Conservation (phyloP, 768 basidiomycete species). For the Termitomyces sp. region DNA sequence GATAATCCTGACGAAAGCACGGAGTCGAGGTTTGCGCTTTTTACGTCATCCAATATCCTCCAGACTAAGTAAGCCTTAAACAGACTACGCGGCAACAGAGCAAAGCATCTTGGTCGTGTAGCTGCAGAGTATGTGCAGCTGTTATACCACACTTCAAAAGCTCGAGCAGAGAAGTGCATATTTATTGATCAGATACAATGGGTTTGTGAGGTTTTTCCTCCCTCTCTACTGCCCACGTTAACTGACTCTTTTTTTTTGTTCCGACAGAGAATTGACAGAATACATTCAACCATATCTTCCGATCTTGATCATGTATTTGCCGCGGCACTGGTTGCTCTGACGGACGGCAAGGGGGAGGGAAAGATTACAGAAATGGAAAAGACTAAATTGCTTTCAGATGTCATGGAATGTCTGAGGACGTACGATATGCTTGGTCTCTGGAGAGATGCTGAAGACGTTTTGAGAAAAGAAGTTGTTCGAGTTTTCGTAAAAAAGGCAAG, state of each 20-base stretch:
- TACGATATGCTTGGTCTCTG: conserved; percentile 81
- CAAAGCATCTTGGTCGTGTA: conserved; percentile 81
- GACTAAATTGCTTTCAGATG: conserved; percentile 58
- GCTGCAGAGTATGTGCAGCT: conserved; percentile 92
- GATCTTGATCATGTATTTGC: conserved; percentile 86
- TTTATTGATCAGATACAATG: conserved; percentile 85
- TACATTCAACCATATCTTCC: conserved; percentile 80
- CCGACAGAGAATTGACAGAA: conserved; percentile 70
- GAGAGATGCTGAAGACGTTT: conserved; percentile 86
- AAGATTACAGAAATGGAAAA: conserved; percentile 64
- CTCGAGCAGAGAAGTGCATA: conserved; percentile 68
- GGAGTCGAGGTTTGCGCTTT: conserved; percentile 10
- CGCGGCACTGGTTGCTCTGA: conserved; percentile 52
- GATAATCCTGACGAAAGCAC: conserved; percentile 47
- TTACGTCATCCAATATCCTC: neutral
- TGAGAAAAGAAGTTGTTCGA: conserved; percentile 68
- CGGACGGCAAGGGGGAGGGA: conserved; percentile 44
- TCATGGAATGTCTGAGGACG: conserved; percentile 76
- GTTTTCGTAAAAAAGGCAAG: conserved; percentile 76
- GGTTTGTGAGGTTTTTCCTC: conserved; percentile 48
- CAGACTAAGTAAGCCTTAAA: conserved; percentile 4
- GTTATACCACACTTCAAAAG: conserved; percentile 85
- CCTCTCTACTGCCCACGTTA: conserved; percentile 3
- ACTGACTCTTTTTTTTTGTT: conserved; percentile 9
- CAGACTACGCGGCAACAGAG: conserved; percentile 62